These are phyloP conservation scores for Monosporozyma yasuniensis DNA, from an alignment of 805 yeast genomes.

Conservation along the genomic window DNA sequence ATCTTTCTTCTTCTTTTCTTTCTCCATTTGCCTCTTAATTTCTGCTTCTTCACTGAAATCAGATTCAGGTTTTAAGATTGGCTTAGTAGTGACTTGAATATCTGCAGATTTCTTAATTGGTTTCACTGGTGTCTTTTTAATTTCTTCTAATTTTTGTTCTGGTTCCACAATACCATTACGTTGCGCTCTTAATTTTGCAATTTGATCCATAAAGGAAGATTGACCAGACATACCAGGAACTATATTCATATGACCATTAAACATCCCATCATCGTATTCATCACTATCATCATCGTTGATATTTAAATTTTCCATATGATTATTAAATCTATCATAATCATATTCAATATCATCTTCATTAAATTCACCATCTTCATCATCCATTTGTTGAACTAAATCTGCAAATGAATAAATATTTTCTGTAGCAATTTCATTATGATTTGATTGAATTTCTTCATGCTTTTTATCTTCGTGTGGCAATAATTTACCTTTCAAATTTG, in stretches of 20 bases:
- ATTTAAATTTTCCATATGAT: constrained; percentile 5
- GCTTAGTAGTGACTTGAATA: neutral
- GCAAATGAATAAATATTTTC: constrained; percentile 28
- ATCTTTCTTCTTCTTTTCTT: constrained; percentile 2
- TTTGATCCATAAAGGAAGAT: constrained; percentile 22
- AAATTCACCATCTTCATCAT: constrained; percentile 21
- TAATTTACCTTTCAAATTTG: neutral
- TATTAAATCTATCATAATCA: constrained; percentile 15
- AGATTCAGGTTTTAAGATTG: neutral
- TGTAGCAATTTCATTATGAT: constrained; percentile 12
- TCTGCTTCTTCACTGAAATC: constrained; percentile 3
- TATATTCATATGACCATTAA: constrained; percentile 15
- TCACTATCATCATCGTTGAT: constrained; percentile 13
- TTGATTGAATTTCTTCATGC: neutral
- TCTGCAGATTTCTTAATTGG: neutral
- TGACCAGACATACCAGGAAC: constrained; percentile 22
- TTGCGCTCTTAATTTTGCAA: constrained; percentile 9
- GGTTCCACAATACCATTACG: neutral
- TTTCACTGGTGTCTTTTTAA: neutral
- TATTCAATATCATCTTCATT: constrained; percentile 16
- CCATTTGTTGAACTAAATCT: constrained; percentile 26
- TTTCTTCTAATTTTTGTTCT: neutral
- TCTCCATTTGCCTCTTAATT: neutral
- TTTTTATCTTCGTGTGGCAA: neutral
- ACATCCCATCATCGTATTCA: constrained; percentile 11